These are phyloP conservation scores for Endotrypanum monterogeii DNA, from an alignment of 208 protist species.

Conservation along the genomic window DNA sequence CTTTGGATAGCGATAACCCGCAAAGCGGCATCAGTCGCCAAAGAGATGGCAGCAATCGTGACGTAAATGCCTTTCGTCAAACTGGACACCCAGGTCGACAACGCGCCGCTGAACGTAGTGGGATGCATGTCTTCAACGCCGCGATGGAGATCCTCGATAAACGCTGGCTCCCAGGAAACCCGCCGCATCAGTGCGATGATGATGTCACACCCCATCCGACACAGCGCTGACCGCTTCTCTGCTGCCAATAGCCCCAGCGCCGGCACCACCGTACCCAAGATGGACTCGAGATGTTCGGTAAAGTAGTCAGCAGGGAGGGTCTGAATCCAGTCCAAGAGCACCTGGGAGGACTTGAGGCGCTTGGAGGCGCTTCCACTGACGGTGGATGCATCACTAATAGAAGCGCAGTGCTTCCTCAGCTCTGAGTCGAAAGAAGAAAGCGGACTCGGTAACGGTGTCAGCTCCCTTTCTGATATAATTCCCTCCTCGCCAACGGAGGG, in stretches of 20 bases:
- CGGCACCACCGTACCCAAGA: conserved; percentile 29
- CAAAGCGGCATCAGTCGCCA: conserved; percentile 63
- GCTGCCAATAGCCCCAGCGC: conserved; percentile 44
- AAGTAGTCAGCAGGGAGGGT: conserved; percentile 37
- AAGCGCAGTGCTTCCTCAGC: conserved; percentile 25
- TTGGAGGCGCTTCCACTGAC: conserved; percentile 20
- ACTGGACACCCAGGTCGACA: conserved; percentile 49
- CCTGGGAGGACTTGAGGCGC: conserved; percentile 54
- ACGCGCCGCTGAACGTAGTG: conserved; percentile 25
- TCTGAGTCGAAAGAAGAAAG: conserved; percentile 27
- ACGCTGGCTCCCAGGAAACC: conserved; percentile 33
- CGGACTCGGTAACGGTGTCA: conserved; percentile 28
- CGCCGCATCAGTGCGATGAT: conserved; percentile 47
- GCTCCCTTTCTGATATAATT: conserved; percentile 12
- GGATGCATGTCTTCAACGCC: conserved; percentile 18
- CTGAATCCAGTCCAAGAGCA: conserved; percentile 62
- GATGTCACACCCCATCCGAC: conserved; percentile 66
- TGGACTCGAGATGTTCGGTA: conserved; percentile 14
- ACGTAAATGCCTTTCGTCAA: conserved; percentile 75
- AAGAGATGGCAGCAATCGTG: conserved; percentile 81
- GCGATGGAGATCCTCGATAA: conserved; percentile 33
- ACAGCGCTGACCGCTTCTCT: conserved; percentile 84
- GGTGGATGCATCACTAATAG: conserved; percentile 22
- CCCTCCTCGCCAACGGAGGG: conserved; percentile 6
- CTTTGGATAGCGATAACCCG: conserved; percentile 63